Base-by-base conservation (phyloP, 1,284 basidiomycete genomes). In the Ceratobasidium sp. region DNA sequence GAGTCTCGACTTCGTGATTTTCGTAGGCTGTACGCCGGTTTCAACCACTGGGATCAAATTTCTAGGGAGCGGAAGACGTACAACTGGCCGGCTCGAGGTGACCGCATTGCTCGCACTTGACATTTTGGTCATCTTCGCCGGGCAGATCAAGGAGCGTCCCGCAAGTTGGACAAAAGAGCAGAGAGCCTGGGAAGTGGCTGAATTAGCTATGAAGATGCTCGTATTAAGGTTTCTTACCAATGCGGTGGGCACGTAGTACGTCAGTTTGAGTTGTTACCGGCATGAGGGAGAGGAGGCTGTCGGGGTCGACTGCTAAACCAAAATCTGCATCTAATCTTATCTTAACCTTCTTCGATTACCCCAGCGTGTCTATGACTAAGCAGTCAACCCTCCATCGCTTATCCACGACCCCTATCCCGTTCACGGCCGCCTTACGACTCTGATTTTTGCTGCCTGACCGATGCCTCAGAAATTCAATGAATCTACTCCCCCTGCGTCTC, bases 141-240 rank as follows among this genome's bases (percentile, higher is more conserved):
- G 96, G 96, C 25, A 96, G 81, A 74, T 92, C 88, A 25, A 99
- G 87, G 49, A 99, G 81, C 0, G 93, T 95, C 17, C 94, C 94
- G 76, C 96, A 99, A 70, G 88, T 85, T 6, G 92, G 91, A 80
- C 96, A 99, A 80, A 99, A 98, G 53, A 98, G 83, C 29, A 98
- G 83, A 4, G 95, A 95, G 64, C 96, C 94, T 87, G 79, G 1
- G 42, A 32, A 50, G n/a, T n/a, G n/a, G n/a, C n/a, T 35, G 31
- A 27, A 70, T 47, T 31, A 50, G 45, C 13, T 22, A 40, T 5
- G 31, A 50, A 25, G n/a, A n/a, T 25, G n/a, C 32, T 22, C 34
- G 17, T 42, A 20, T 1, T 29, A 43, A 1, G 38, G 22, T 47
- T 22, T 12, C n/a, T 22, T 10, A 65, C 62, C 62, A 35, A 65